Base-by-base conservation (phyloP, 1,284 basidiomycete species). In the Tilletia setariae region DNA sequence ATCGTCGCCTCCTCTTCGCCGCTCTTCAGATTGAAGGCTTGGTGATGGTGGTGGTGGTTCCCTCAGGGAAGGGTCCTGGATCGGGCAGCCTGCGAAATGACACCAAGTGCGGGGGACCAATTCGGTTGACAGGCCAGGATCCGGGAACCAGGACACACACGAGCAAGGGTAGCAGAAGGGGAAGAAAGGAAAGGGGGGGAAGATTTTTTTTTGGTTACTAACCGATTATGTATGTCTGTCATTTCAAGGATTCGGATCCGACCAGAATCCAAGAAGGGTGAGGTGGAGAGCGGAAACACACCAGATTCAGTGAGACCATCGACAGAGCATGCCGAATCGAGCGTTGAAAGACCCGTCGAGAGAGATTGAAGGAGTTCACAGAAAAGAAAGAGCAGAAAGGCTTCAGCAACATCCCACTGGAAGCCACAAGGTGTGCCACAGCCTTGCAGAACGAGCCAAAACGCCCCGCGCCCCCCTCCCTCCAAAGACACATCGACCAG, bases 211-310 rank as follows among this genome's bases (percentile, higher is more conserved):
- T n/a, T n/a, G n/a, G 59, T 46, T 75, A 75, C 76, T 77, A 70
- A 77, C 76, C 76, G 67, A 77, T 77, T 65, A 77, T 72, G 64
- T 76, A 72, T 35, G 76, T 77, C 76, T 77, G 62, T 53, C 28
- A 40, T 40, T 11, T 6, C 35, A 40, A 40, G 35, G 35, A 40
- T 40, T 40, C 35, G 35, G 35, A 11, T 40, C 35, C 35, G 35
- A 40, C 35, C 35, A 11, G 11, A 6, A 40, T 40, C 35, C 35
- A 40, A 40, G 35, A 40, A 30, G 65, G 64, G 7, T 15, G 43
- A 16, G 6, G 40, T 51, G n/a, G 16, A 65, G 40, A 11, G 40
- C 9, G 35, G 44, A 49, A 64, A 64, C 46, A 64, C 63, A 64
- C 21, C 51, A 61, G 40, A 19, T n/a, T 25, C 28, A 61, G 15